Percentiles rank a stretch among this genome's conserved stretches.
Conservation (phyloP, 306 rosid genomes). For the Lotus japonicus region DNA sequence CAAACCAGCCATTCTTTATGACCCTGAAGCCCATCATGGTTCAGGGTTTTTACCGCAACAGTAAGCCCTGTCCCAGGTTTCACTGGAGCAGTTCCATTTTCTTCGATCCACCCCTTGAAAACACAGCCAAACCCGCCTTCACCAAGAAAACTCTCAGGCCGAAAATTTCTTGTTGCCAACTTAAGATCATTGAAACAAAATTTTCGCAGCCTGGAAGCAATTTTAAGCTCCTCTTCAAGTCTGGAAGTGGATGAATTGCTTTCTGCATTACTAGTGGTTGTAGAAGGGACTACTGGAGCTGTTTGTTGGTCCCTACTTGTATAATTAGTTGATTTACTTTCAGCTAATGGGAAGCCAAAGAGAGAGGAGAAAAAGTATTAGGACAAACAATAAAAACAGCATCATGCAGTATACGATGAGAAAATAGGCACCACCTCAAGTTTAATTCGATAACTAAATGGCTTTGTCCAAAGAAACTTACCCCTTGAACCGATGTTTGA, state of each 20-base stretch:
- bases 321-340: slow-evolving; percentile 66
- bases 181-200: slow-evolving; percentile 87
- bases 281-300: slow-evolving; percentile 57
- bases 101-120: slow-evolving; percentile 98
- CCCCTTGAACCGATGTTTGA: background rate
- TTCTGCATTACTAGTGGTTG: slow-evolving; percentile 83
- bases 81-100: slow-evolving; percentile 96
- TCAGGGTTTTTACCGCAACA: slow-evolving; percentile 93
- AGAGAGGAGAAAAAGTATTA: background rate
- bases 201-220: slow-evolving; percentile 81
- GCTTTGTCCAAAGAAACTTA: background rate
- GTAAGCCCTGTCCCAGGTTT: slow-evolving; percentile 99
- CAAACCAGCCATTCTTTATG: slow-evolving; percentile 99
- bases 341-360: slow-evolving; percentile 30
- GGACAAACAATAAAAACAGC: background rate
- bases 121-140: slow-evolving; percentile 99
- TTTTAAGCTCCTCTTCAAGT: slow-evolving; percentile 91
- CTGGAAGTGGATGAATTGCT: slow-evolving; percentile 85
- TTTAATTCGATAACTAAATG: background rate
- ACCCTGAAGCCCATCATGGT: slow-evolving; percentile 99
- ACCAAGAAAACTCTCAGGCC: slow-evolving; percentile 99
- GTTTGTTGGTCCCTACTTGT: slow-evolving; percentile 77
- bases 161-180: slow-evolving; percentile 88
- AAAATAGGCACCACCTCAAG: background rate
- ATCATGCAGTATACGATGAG: background rate